Evolutionary conservation across 116 monocot genomes (phyloP), one percentile per base, ranked within the genome.

Genomic region (Iris pallida): DNA sequence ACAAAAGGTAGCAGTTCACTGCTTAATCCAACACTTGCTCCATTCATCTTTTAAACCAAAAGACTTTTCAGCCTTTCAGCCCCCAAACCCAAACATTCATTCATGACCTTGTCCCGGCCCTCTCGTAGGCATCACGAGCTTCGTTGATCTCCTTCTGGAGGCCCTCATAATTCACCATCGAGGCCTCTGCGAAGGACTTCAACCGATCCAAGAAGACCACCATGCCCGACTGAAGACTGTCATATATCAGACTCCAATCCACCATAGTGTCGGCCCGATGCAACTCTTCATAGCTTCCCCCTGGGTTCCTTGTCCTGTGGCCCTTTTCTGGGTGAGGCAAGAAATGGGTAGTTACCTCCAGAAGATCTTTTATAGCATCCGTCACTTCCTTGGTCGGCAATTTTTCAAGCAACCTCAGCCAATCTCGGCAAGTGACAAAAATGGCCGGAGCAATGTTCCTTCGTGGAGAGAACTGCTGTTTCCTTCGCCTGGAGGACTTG

Each of bases 341-440:
- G 48, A 77, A 79, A 74, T 68, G 64, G 67, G 69, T 45, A 16
- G 62, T 65, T 42, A 80, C 71, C 16, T 60, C 64, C 0, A 57
- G 54, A 1, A 94, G 70, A 40, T 80, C 79, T 71, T 70, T 94
- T 44, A 94, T 79, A 16, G 88, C 79, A 47, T 79, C 72, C 8
- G 63, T 68, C 12, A 90, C 79, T 52, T 88, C 78, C 51, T 69
- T 78, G 16, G 30, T 65, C 0, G 88, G 85, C 54, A 89, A 55
- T 5, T 72, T 63, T 16, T 80, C 71, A 1, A 96, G 58, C 17
- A 79, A 16, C 2, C 6, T 57, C 0, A 94, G 66, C 94, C 94
- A 94, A 16, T 86, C 78, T 41, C 75, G 63, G 66, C 90, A 90
- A 30, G 86, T 80, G 16, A 86, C 71, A 5, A 84, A 91, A 14